phyloP scores from a whole-genome alignment of 106 monocot species.

The Dioscorea dumetorum region DNA sequence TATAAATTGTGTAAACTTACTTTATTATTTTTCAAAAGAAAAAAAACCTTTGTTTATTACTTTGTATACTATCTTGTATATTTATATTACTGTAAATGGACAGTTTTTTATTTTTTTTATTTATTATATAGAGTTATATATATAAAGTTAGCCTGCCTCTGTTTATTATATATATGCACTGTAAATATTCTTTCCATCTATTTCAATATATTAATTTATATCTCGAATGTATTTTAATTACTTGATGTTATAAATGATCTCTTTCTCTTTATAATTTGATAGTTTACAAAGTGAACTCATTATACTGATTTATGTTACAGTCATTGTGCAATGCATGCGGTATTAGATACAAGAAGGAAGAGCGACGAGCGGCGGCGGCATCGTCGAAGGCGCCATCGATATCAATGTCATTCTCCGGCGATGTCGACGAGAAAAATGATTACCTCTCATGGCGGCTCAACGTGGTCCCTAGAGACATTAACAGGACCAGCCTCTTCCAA shows the following conservation, averaged over 20 bases:
- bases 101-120: neutral
- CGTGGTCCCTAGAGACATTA: conserved; percentile 17
- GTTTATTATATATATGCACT: too few relatives aligned
- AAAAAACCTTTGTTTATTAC: too few relatives aligned
- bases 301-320: conserved; percentile 18
- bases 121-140: neutral
- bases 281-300: too few relatives aligned
- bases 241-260: too few relatives aligned
- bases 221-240: too few relatives aligned
- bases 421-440: conserved; percentile 6
- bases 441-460: conserved; percentile 58
- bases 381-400: neutral
- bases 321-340: conserved; percentile 97
- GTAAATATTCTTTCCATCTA: too few relatives aligned
- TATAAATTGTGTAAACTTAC: too few relatives aligned
- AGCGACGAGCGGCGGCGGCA: conserved; percentile 69
- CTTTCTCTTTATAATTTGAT: too few relatives aligned
- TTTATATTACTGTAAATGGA: neutral
- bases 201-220: too few relatives aligned
- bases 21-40: too few relatives aligned
- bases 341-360: conserved; percentile 96
- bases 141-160: neutral
- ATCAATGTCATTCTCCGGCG: conserved; percentile 5
- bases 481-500: conserved; percentile 31
- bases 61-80: neutral